A percentile compares a stretch with the other conserved stretches of the same genome.
Evolutionary conservation across 2,329 filamentous ascomycete species (phyloP).

Genomic region (Aspergillus thermomutatus): DNA sequence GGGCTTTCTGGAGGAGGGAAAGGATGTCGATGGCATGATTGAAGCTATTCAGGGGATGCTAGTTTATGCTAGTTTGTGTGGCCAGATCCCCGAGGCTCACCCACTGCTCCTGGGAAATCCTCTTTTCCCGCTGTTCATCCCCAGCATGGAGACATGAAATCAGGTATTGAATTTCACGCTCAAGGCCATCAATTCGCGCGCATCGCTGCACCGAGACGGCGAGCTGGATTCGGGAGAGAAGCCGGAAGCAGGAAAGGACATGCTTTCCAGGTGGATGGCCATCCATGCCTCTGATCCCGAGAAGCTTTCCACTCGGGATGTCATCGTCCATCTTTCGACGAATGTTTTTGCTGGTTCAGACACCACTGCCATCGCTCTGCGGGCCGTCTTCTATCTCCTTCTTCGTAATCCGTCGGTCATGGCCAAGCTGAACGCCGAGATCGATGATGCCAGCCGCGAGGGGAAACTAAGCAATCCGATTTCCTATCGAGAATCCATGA

Average conservation of each 20-base stretch:
- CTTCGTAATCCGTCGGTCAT: constrained; percentile 29
- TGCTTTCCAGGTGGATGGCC: constrained; percentile 29
- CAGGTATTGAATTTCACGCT: constrained; percentile 30
- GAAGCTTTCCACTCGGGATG: constrained; percentile 27
- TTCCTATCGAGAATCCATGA: constrained; percentile 22
- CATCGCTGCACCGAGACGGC: constrained; percentile 19
- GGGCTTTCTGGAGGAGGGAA: constrained; percentile 41
- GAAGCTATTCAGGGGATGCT: constrained; percentile 27
- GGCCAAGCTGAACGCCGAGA: constrained; percentile 36
- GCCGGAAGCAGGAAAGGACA: constrained; percentile 21
- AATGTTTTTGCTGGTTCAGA: constrained; percentile 24
- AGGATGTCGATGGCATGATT: constrained; percentile 38
- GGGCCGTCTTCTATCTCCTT: constrained; percentile 40
- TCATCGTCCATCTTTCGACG: constrained; percentile 25
- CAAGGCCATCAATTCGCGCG: constrained; percentile 29
- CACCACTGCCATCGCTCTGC: constrained; percentile 39
- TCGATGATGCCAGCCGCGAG: constrained; percentile 28
- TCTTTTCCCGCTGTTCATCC: constrained; percentile 27
- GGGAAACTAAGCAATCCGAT: constrained; percentile 21
- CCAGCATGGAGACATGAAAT: constrained; percentile 35
- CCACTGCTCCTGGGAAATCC: constrained; percentile 27
- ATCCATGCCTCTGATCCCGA: constrained; percentile 25
- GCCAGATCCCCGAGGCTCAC: constrained; percentile 28
- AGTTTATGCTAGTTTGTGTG: constrained; percentile 26
- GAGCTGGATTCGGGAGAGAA: not conserved